These are phyloP conservation scores for Abrus precatorius DNA, from an alignment of 306 rosid genomes.

Conservation along the genomic window DNA sequence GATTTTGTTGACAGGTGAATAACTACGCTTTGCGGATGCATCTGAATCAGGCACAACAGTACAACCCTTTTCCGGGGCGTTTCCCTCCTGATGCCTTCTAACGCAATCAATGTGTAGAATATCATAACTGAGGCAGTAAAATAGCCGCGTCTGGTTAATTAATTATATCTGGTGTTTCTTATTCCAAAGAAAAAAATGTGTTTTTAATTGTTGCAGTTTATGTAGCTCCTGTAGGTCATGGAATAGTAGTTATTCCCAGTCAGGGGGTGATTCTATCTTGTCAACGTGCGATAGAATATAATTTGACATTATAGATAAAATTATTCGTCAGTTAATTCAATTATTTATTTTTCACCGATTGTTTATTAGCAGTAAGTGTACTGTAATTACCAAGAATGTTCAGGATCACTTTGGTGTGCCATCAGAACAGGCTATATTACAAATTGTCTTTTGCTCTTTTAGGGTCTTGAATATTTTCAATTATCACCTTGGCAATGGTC, in stretches of 20 bases:
- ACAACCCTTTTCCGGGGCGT: slow-evolving; percentile 81
- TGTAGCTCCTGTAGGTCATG: slow-evolving; percentile 43
- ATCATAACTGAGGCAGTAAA: slow-evolving; percentile 44
- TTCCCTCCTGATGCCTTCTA: slow-evolving; percentile 90
- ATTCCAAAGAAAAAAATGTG: slow-evolving; percentile 1
- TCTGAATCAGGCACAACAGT: slow-evolving; percentile 91
- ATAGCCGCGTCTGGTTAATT: slow-evolving; percentile 41
- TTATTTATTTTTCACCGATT: slow-evolving; percentile 28
- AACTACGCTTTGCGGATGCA: slow-evolving; percentile 95
- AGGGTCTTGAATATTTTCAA: background rate
- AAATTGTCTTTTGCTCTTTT: background rate
- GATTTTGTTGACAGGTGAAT: slow-evolving; percentile 70
- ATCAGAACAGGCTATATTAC: background rate
- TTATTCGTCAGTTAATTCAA: slow-evolving; percentile 43
- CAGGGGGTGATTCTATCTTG: slow-evolving; percentile 45
- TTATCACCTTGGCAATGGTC: background rate
- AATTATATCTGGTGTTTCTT: slow-evolving; percentile 26
- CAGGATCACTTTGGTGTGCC: slow-evolving; percentile 18
- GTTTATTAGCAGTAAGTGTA: slow-evolving; percentile 28
- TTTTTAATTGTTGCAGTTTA: slow-evolving; percentile 39
- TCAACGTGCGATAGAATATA: slow-evolving; percentile 19
- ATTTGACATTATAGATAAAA: slow-evolving; percentile 12
- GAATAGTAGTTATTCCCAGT: slow-evolving; percentile 41
- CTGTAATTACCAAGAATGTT: slow-evolving; percentile 38
- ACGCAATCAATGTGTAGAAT: slow-evolving; percentile 37